phyloP scores from a whole-genome alignment of 768 basidiomycete genomes.

The Chalciporus sphaerocephalus region DNA sequence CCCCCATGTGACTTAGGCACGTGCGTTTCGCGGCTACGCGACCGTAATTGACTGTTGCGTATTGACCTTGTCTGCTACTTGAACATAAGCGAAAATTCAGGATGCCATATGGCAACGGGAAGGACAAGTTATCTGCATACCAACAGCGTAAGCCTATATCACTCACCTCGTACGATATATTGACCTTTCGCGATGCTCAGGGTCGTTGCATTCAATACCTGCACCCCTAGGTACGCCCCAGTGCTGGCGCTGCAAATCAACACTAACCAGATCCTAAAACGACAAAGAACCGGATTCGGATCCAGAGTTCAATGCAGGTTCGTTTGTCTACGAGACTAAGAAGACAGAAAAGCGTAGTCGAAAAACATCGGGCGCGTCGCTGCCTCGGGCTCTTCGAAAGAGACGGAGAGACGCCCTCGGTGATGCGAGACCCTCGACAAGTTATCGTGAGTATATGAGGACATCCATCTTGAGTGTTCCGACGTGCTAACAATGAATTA shows the following conservation, averaged over 20 bases:
- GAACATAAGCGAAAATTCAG: neutral
- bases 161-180: neutral
- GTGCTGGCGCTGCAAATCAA: neutral
- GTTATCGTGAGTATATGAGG: conserved; percentile 10
- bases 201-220: conserved; percentile 27
- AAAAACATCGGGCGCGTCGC: conserved; percentile 14
- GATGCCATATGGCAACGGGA: conserved; percentile 19
- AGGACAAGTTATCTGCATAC: conserved; percentile 15
- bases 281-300: conserved; percentile 30
- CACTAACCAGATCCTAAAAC: neutral
- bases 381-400: conserved; percentile 13
- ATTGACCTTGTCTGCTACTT: neutral
- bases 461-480: neutral
- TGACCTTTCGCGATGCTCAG: conserved; percentile 8
- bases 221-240: conserved; percentile 33
- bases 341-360: conserved; percentile 16
- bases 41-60: neutral
- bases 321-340: conserved; percentile 29
- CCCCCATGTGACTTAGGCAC: conserved; percentile 18
- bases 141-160: conserved; percentile 15
- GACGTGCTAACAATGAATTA: too few species aligned
- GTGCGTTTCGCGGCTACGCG: conserved; percentile 1
- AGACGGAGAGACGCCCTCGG: conserved; percentile 11
- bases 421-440: conserved; percentile 3
- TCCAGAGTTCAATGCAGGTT: conserved; percentile 31